Evolutionary conservation across 345 rosid genomes (phyloP), one percentile per base, ranked within the genome.

Genomic region (Chamaenerion angustifolium): DNA sequence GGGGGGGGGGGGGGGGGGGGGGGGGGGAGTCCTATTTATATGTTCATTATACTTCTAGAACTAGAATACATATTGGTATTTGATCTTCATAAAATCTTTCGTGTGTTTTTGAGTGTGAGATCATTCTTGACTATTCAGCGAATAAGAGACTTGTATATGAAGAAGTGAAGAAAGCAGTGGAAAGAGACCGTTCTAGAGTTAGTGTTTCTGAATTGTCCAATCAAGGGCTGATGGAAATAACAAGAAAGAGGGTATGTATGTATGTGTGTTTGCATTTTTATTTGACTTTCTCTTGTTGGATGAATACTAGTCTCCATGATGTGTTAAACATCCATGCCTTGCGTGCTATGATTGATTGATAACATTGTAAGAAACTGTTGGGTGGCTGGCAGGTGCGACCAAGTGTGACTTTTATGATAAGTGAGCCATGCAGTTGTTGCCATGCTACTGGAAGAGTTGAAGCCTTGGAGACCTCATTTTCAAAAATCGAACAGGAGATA

Each of bases 151-250:
- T 76, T 59, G 93, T 92, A 19, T 92, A 83, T 62, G 95, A 92
- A 74, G 94, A 83, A 71, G 81, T 92, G 56, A 92, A 79, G 73
- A 78, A 72, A 67, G 89, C 93, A 60, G 95, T 92, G 50, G 94
- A 78, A 77, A 78, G 71, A 59, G 98, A 92, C 68, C 71, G 98
- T 63, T 92, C 98, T 50, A 64, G 64, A 49, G 95, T 86, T 72
- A 92, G 78, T 61, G 93, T 92, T 50, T 86, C 88, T 60, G 98
- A 92, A 71, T 66, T 92, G 58, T 92, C 98, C 45, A 86, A 75
- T 68, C 79, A 86, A 42, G 98, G 98, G 50, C 94, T 92, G 11
- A 92, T 92, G 98, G 98, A 92, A 67, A 92, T 92, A 52, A 90
- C 94, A 55, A 78, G 98, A 70, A 81, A 90, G 75, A 83, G 98